phyloP scores from a whole-genome alignment of 2,329 filamentous ascomycete genomes.

The Magnaporthiopsis incrustans region DNA sequence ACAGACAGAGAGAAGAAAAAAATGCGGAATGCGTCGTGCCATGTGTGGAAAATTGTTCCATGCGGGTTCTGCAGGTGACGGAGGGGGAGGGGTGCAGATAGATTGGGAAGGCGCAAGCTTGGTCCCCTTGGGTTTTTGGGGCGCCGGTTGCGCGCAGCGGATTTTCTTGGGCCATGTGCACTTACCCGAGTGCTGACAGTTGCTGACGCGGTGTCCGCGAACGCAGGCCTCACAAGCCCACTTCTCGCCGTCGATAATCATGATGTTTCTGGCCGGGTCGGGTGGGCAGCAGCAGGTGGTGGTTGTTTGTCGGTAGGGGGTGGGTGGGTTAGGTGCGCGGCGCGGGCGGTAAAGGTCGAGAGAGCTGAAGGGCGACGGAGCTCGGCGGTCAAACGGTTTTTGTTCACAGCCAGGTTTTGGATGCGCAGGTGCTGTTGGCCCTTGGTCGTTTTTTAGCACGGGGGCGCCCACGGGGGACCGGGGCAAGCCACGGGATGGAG shows the following conservation, averaged over 20 bases:
- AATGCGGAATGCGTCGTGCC: background rate
- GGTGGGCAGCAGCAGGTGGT: no score
- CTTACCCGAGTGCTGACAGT: constrained; percentile 92
- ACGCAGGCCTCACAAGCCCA: constrained; percentile 98
- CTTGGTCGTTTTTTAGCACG: background rate
- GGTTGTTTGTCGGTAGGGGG: background rate
- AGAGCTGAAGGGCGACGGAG: background rate
- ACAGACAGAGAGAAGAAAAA: background rate
- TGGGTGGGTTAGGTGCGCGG: background rate
- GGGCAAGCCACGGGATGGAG: constrained; percentile 8
- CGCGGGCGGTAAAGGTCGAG: background rate
- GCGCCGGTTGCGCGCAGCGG: background rate
- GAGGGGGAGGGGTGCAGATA: constrained; percentile 3
- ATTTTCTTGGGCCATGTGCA: constrained; percentile 17
- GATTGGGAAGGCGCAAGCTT: background rate
- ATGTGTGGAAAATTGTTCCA: background rate
- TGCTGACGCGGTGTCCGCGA: constrained; percentile 96
- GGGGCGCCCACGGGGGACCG: background rate
- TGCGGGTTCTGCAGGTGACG: background rate
- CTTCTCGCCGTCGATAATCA: constrained; percentile 93
- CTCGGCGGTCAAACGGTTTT: background rate
- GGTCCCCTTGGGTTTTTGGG: constrained; percentile 2
- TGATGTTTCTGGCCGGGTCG: constrained; percentile 23
- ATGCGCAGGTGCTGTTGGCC: background rate
- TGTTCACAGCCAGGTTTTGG: background rate